Evolutionary conservation across 768 basidiomycete genomes (phyloP).

Genomic region (Tricholoma matsutake): DNA sequence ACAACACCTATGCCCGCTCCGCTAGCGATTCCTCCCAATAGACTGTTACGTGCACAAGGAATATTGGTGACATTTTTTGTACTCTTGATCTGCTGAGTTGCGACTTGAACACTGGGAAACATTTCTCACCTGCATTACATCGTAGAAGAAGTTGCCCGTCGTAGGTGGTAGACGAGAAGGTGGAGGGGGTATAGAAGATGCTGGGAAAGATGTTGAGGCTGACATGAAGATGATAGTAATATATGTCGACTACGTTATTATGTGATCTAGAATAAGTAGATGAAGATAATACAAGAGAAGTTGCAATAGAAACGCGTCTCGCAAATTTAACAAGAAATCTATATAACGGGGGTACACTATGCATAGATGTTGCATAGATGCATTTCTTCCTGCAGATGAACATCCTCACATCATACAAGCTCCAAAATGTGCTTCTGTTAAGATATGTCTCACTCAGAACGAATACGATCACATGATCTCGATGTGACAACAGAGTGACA

Average conservation of each 20-base stretch:
- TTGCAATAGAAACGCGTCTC: no score
- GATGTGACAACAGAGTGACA: no score
- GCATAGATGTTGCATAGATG: no score
- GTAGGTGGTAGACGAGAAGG: conserved; percentile 36
- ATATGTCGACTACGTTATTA: no score
- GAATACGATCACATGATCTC: no score
- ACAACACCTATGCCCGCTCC: conserved; percentile 76
- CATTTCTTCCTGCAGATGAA: no score
- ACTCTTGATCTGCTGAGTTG: conserved; percentile 35
- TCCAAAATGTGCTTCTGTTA: no score
- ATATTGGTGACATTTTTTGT: conserved; percentile 61
- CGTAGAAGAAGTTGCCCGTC: conserved; percentile 35
- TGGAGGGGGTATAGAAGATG: conserved; percentile 21
- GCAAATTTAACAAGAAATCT: no score
- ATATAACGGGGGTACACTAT: no score
- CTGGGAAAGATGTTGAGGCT: conserved; percentile 1
- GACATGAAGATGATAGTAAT: not conserved
- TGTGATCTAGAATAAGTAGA: not conserved
- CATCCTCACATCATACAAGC: no score
- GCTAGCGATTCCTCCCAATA: conserved; percentile 77
- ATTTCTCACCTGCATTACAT: conserved; percentile 31
- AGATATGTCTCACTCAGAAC: no score
- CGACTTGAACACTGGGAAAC: not conserved
- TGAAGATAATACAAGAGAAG: no score
- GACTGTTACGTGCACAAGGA: conserved; percentile 73